These are phyloP conservation scores for Kwoniella sp. DNA, from an alignment of 768 basidiomycete species.

Conservation along the genomic window DNA sequence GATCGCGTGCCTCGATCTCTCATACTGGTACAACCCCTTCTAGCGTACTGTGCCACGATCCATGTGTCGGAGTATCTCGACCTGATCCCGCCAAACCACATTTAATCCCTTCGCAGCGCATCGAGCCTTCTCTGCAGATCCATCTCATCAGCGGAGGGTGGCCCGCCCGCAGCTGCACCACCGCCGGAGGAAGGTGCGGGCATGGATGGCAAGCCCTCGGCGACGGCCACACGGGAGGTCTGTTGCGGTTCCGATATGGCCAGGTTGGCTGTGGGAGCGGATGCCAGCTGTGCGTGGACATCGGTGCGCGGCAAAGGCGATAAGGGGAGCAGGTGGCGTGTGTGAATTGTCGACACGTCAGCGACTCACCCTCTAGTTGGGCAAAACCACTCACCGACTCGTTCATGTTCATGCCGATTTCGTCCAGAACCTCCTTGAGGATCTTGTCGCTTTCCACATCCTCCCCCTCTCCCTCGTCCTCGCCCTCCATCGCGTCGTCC, in stretches of 20 bases:
- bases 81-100: background rate
- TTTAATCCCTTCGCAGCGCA: constrained; percentile 57
- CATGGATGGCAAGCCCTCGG: constrained; percentile 67
- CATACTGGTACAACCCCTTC: too few relatives aligned
- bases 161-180: constrained; percentile 50
- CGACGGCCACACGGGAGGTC: constrained; percentile 71
- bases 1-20: too few relatives aligned
- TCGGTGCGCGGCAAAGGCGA: too few relatives aligned
- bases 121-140: constrained; percentile 89
- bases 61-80: too few relatives aligned
- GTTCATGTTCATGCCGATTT: constrained; percentile 86
- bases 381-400: constrained; percentile 60
- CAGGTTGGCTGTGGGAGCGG: constrained; percentile 69
- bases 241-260: constrained; percentile 60
- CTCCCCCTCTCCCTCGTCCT: constrained; percentile 75
- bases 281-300: constrained; percentile 84
- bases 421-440: constrained; percentile 89
- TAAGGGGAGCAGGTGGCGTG: too few relatives aligned
- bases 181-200: constrained; percentile 47
- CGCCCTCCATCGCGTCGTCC: constrained; percentile 91
- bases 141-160: constrained; percentile 69
- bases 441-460: constrained; percentile 95
- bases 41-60: too few relatives aligned
- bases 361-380: too few relatives aligned
- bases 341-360: too few relatives aligned